Evolutionary conservation across 768 basidiomycete species (phyloP), one percentile per base, ranked within the genome.

Genomic region (Auricularia sp.): DNA sequence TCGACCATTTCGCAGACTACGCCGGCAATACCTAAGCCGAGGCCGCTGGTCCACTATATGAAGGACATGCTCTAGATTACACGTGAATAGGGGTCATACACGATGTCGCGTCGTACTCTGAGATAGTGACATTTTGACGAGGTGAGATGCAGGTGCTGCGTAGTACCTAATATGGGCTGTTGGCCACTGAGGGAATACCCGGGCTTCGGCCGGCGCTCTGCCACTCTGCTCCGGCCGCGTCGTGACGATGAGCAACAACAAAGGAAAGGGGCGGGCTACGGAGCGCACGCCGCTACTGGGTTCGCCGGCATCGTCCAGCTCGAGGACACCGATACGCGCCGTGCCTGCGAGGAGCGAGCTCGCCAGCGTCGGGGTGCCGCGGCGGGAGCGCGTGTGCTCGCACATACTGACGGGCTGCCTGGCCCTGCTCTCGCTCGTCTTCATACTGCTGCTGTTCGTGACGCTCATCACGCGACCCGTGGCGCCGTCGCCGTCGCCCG

Each of bases 401-500:
- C 72, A 67, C 7, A 69, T 81, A 18, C 64, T 73, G 23, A 68
- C 74, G 14, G 80, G 90, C 64, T 90, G 90, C 72, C 70, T 85
- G n/a, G 70, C 76, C 39, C 82, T 87, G 0, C 74, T 90, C 5
- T 75, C 74, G 35, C 39, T 85, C 58, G 84, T 81, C 67, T 69
- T 86, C 51, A 33, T 83, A 21, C 36, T 78, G 3, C 76, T 84
- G 44, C 60, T 60, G 10, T 61, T 79, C 3, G 56, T 84, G 10
- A 78, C 76, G 3, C 68, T 88, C 18, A 75, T 90, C 8, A 34
- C 56, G 12, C 56, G 56, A 29, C 56, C 56, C 16, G 14, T 23
- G 8, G 86, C 83, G 4, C 88, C 83, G 77, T 84, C 85, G 3
- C 69, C 84, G 16, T 81, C 84, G 2, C 78, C 85, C 12, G 81